A percentile compares a stretch with the other conserved stretches of the same genome.
Evolutionary conservation across 768 basidiomycete species (phyloP).

Genomic region (Chalciporus chontae): DNA sequence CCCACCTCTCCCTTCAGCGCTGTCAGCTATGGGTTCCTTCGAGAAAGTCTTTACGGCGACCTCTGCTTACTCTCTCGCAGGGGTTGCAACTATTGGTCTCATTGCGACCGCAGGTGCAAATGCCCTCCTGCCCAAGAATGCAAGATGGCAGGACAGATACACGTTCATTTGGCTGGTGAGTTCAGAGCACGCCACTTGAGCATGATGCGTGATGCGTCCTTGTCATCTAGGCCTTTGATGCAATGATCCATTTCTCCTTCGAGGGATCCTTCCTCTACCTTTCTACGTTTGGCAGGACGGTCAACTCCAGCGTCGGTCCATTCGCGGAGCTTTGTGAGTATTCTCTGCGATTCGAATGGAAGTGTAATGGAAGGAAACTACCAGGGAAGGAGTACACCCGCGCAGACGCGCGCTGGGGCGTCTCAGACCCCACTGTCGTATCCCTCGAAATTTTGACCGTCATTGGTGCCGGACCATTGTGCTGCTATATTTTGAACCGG

Average conservation of each 20-base stretch:
- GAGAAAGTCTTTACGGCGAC: constrained; percentile 49
- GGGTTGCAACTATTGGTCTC: constrained; percentile 48
- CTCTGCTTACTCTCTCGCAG: constrained; percentile 61
- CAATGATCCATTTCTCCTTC: constrained; percentile 71
- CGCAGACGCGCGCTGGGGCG: constrained; percentile 81
- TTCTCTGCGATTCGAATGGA: neutral
- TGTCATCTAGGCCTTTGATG: constrained; percentile 64
- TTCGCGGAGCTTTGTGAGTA: constrained; percentile 73
- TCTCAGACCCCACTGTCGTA: constrained; percentile 74
- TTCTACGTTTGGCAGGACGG: constrained; percentile 69
- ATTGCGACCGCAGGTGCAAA: constrained; percentile 53
- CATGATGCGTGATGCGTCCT: neutral
- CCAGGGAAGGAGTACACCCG: constrained; percentile 78
- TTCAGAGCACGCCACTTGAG: neutral
- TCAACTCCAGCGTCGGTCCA: constrained; percentile 63
- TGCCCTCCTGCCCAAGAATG: constrained; percentile 58
- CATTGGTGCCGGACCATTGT: constrained; percentile 66
- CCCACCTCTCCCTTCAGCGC: neutral
- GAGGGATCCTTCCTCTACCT: constrained; percentile 81
- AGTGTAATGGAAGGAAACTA: neutral
- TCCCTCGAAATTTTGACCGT: constrained; percentile 84
- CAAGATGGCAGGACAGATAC: constrained; percentile 58
- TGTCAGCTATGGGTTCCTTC: constrained; percentile 16
- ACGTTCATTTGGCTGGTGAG: constrained; percentile 79
- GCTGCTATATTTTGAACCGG: constrained; percentile 67